Percentiles rank a stretch among this genome's conserved stretches.
Evolutionary conservation across 2,329 filamentous ascomycete genomes (phyloP).

Genomic region (Clarireedia monteithiana): DNA sequence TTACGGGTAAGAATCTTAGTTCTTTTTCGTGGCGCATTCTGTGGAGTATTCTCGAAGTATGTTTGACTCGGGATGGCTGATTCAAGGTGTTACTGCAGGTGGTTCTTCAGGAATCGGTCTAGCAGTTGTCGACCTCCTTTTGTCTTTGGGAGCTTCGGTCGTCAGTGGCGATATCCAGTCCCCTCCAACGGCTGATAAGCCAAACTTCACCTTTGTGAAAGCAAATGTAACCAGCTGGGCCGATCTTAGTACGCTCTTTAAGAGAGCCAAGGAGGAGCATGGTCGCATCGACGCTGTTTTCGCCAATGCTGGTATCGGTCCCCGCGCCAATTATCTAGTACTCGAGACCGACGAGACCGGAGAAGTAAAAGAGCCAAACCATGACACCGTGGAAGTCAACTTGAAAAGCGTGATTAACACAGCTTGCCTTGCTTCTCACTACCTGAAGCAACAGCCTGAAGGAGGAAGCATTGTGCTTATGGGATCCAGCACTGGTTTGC

Average conservation of each 20-base stretch:
- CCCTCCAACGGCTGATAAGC: constrained; percentile 25
- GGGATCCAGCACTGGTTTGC: constrained; percentile 42
- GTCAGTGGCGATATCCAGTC: constrained; percentile 46
- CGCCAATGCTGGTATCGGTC: constrained; percentile 46
- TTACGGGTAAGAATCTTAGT: constrained; percentile 37
- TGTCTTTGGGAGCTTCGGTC: constrained; percentile 46
- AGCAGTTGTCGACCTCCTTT: constrained; percentile 43
- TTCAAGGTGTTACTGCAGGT: constrained; percentile 30
- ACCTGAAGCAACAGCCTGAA: constrained; percentile 39
- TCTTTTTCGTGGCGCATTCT: neutral
- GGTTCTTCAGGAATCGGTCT: constrained; percentile 54
- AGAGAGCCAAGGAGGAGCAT: constrained; percentile 34
- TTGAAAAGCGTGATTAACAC: constrained; percentile 43
- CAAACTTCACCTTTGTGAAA: constrained; percentile 34
- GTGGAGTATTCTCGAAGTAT: neutral
- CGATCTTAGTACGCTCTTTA: constrained; percentile 44
- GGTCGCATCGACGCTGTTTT: constrained; percentile 21
- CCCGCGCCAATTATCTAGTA: constrained; percentile 38
- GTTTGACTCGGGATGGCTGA: constrained; percentile 1
- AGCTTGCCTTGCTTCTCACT: constrained; percentile 38
- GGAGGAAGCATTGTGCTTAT: constrained; percentile 48
- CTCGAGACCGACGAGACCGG: constrained; percentile 42
- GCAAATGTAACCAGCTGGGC: constrained; percentile 36
- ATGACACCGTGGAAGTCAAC: constrained; percentile 40
- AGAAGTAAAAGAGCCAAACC: constrained; percentile 38